Evolutionary conservation across 106 monocot genomes (phyloP).

Genomic region (Narthecium ossifragum): DNA sequence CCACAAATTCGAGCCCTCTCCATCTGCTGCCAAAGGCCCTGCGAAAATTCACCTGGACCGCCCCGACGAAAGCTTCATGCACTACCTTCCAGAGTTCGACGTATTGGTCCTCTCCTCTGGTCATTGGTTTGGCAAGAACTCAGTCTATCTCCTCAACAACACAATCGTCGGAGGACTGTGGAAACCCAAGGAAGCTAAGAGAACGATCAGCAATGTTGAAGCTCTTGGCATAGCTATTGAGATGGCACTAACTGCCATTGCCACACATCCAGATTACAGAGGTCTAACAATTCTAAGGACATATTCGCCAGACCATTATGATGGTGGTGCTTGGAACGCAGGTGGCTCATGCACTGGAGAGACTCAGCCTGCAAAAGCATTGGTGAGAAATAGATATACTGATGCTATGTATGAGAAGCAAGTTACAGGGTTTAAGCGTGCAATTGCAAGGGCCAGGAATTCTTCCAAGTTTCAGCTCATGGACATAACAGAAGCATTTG

Average conservation of each 20-base stretch:
- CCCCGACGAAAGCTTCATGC: constrained; percentile 42
- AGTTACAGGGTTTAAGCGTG: constrained; percentile 18
- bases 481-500: constrained; percentile 42
- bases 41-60: constrained; percentile 39
- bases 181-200: constrained; percentile 17
- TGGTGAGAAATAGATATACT: constrained; percentile 30
- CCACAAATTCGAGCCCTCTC: constrained; percentile 16
- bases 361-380: constrained; percentile 11
- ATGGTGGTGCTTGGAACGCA: constrained; percentile 43
- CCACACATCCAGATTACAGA: constrained; percentile 33
- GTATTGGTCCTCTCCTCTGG: constrained; percentile 49
- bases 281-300: constrained; percentile 44
- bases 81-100: constrained; percentile 43
- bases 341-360: constrained; percentile 48
- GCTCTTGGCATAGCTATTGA: constrained; percentile 35
- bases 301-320: constrained; percentile 53
- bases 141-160: constrained; percentile 30
- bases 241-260: constrained; percentile 30
- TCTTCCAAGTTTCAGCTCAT: constrained; percentile 16
- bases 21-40: constrained; percentile 18
- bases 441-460: constrained; percentile 14
- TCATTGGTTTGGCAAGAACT: constrained; percentile 55
- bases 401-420: constrained; percentile 39
- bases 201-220: constrained; percentile 17
- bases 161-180: constrained; percentile 34